phyloP scores from a whole-genome alignment of 2,329 filamentous ascomycete genomes.

The Trichoderma pleuroti region DNA sequence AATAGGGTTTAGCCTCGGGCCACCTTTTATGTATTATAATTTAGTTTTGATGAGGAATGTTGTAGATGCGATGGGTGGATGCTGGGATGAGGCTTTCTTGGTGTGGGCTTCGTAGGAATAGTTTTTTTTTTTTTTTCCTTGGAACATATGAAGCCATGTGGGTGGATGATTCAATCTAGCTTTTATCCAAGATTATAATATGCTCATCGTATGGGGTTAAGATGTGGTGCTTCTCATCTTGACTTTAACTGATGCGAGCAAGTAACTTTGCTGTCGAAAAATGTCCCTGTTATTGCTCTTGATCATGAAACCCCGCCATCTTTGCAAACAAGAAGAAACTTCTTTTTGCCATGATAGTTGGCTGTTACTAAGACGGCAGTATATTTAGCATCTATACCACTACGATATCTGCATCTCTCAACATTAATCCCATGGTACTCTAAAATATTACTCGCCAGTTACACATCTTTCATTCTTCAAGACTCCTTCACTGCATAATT shows the following conservation, averaged over 20 bases:
- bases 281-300: fast-evolving
- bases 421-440: neutral
- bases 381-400: neutral
- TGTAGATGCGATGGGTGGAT: neutral
- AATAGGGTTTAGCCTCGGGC: neutral
- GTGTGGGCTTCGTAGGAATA: neutral
- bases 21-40: slow-evolving; percentile 11
- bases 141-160: neutral
- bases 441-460: neutral
- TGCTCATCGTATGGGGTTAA: neutral
- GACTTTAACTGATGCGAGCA: neutral
- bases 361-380: neutral
- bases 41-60: neutral
- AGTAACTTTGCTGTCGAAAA: neutral
- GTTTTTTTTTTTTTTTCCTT: neutral
- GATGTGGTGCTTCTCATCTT: neutral
- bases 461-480: neutral
- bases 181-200: neutral
- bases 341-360: neutral
- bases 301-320: neutral
- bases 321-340: neutral
- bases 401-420: neutral
- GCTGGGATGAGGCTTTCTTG: neutral
- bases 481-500: neutral
- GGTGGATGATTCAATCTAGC: neutral